phyloP scores from a whole-genome alignment of 345 rosid genomes.

The Dovyalis caffra region DNA sequence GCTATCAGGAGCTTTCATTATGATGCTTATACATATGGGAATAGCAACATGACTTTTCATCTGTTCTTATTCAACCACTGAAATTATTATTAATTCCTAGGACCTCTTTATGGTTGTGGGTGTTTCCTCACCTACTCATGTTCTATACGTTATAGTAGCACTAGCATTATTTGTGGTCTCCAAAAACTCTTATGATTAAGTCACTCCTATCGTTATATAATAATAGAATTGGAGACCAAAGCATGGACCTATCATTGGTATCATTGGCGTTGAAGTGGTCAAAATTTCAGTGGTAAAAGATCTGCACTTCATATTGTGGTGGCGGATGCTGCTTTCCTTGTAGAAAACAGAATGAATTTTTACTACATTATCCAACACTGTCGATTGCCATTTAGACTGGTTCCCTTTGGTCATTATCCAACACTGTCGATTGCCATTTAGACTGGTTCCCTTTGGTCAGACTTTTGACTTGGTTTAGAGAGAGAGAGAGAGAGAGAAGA shows the following conservation, averaged over 20 bases:
- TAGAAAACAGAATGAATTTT: conserved; percentile 6
- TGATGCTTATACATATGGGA: conserved; percentile 3
- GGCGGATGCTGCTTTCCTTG: background rate
- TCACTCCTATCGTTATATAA: background rate
- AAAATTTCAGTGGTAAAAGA: background rate
- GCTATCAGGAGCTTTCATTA: background rate
- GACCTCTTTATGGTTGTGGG: background rate
- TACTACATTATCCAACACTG: background rate
- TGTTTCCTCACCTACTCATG: background rate
- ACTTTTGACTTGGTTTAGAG: background rate
- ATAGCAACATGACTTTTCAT: background rate
- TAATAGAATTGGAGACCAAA: background rate
- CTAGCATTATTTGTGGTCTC: background rate
- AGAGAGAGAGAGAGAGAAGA: no score
- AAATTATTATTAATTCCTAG: background rate
- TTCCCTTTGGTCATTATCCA: background rate
- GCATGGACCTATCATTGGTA: background rate
- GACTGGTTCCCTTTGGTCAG: background rate
- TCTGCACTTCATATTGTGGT: background rate
- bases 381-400: background rate
- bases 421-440: background rate
- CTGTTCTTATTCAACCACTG: background rate
- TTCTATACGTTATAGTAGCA: background rate
- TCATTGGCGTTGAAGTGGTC: background rate
- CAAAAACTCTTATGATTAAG: background rate